Percentiles rank a stretch among this genome's conserved stretches.
These are phyloP conservation scores for Panaeolus cyanescens DNA, from an alignment of 768 basidiomycete genomes.

Conservation along the genomic window DNA sequence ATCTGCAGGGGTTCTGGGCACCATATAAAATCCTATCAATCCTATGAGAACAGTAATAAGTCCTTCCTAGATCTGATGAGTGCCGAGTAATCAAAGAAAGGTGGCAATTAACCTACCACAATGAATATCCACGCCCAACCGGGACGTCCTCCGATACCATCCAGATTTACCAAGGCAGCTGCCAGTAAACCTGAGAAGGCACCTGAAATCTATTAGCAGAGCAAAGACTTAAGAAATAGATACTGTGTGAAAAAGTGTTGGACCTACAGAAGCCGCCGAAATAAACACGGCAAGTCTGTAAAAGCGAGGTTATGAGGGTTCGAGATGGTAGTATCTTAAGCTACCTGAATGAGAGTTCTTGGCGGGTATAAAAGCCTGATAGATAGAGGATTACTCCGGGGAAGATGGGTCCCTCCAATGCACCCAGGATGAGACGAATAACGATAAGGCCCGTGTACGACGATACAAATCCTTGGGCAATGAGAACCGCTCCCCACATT, in stretches of 20 bases:
- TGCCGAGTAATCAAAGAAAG: neutral
- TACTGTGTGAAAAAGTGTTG: too few relatives aligned
- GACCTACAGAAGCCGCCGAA: constrained; percentile 35
- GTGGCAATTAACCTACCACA: constrained; percentile 16
- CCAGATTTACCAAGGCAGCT: neutral
- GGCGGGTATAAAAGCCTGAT: constrained; percentile 43
- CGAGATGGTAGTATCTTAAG: neutral
- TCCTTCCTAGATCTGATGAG: neutral
- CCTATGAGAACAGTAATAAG: neutral
- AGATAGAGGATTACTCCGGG: constrained; percentile 56
- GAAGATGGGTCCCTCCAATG: constrained; percentile 45
- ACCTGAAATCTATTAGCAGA: neutral
- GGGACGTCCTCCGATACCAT: neutral
- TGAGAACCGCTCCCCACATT: constrained; percentile 60
- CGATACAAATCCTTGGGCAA: constrained; percentile 56
- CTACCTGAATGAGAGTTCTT: constrained; percentile 34
- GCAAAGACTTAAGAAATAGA: neutral
- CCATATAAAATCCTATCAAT: neutral
- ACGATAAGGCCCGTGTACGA: constrained; percentile 41
- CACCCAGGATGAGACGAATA: constrained; percentile 48
- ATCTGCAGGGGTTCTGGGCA: neutral
- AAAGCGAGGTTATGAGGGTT: neutral
- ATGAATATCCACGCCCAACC: constrained; percentile 29
- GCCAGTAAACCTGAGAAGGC: neutral
- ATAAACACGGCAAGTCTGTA: constrained; percentile 43